These are phyloP conservation scores for Pichia rugopelliculosa DNA, from an alignment of 805 yeast species.

Conservation along the genomic window DNA sequence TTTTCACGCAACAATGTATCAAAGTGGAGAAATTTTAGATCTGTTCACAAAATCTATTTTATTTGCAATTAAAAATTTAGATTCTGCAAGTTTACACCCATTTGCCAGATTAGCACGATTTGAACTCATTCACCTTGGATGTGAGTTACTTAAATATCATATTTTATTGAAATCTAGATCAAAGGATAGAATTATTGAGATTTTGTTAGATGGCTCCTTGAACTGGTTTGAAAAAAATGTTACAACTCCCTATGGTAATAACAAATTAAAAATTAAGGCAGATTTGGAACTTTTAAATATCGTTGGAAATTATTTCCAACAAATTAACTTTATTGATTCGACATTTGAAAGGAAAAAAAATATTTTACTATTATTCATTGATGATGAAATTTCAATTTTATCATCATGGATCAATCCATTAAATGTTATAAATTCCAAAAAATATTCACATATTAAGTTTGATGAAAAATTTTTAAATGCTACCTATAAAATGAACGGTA, in stretches of 20 bases:
- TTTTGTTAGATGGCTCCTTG: conserved; percentile 58
- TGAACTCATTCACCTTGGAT: conserved; percentile 62
- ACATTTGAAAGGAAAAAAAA: conserved; percentile 42
- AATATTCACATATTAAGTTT: conserved; percentile 29
- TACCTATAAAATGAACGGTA: conserved; percentile 65
- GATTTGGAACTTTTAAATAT: conserved; percentile 56
- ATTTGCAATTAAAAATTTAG: conserved; percentile 45
- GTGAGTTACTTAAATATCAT: conserved; percentile 57
- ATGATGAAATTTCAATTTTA: conserved; percentile 66
- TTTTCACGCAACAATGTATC: conserved; percentile 71
- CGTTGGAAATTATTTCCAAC: conserved; percentile 32
- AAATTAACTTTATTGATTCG: conserved; percentile 18
- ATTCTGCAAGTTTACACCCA: conserved; percentile 72
- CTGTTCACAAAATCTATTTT: conserved; percentile 56
- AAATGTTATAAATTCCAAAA: conserved; percentile 22
- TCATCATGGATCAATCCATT: conserved; percentile 73
- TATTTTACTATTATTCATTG: conserved; percentile 55
- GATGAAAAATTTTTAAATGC: conserved; percentile 37
- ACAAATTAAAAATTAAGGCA: conserved; percentile 59
- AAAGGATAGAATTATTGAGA: conserved; percentile 36
- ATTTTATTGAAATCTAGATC: conserved; percentile 40
- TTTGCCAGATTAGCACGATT: conserved; percentile 68
- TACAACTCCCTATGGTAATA: conserved; percentile 80
- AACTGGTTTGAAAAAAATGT: conserved; percentile 68
- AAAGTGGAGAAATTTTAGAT: conserved; percentile 61